phyloP scores from a whole-genome alignment of 352 stramenopile species.

The Pythium grandisporangium region DNA sequence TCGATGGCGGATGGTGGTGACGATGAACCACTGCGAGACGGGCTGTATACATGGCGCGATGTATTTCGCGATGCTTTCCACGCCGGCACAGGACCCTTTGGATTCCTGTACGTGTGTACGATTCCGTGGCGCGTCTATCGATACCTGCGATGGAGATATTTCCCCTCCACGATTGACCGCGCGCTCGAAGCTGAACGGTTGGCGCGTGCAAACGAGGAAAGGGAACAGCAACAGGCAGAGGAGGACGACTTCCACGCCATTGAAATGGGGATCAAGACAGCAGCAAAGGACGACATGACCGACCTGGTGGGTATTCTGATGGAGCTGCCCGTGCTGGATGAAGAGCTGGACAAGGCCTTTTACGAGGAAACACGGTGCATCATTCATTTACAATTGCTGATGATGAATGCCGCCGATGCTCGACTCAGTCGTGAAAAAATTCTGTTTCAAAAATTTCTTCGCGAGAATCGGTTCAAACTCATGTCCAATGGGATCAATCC shows the following conservation, averaged over 20 bases:
- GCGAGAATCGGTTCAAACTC: conserved; percentile 92
- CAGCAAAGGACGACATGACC: conserved; percentile 1
- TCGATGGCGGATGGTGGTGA: conserved; percentile 22
- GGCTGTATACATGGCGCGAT: conserved; percentile 30
- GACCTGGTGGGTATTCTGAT: conserved; percentile 61
- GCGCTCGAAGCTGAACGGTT: conserved; percentile 6
- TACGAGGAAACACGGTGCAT: conserved; percentile 87
- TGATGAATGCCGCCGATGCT: conserved; percentile 83
- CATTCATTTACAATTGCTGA: conserved; percentile 88
- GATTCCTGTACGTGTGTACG: conserved; percentile 53
- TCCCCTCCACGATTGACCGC: conserved; percentile 17
- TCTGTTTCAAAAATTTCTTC: conserved; percentile 90
- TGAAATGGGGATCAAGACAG: conserved; percentile 3
- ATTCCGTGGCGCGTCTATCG: conserved; percentile 29
- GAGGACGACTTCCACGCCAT: conserved; percentile 4
- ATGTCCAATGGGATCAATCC: conserved; percentile 90
- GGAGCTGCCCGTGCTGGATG: conserved; percentile 59
- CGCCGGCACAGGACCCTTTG: conserved; percentile 38
- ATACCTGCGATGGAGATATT: conserved; percentile 47
- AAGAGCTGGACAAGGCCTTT: conserved; percentile 67
- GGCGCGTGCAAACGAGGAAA: conserved; percentile 2
- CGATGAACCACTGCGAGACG: conserved; percentile 28
- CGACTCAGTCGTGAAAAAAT: conserved; percentile 85
- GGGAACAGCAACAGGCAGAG: conserved; percentile 12
- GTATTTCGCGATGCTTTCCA: conserved; percentile 34